Evolutionary conservation across 345 rosid genomes (phyloP), one percentile per base, ranked within the genome.

Genomic region (Odontarrhena argentea): DNA sequence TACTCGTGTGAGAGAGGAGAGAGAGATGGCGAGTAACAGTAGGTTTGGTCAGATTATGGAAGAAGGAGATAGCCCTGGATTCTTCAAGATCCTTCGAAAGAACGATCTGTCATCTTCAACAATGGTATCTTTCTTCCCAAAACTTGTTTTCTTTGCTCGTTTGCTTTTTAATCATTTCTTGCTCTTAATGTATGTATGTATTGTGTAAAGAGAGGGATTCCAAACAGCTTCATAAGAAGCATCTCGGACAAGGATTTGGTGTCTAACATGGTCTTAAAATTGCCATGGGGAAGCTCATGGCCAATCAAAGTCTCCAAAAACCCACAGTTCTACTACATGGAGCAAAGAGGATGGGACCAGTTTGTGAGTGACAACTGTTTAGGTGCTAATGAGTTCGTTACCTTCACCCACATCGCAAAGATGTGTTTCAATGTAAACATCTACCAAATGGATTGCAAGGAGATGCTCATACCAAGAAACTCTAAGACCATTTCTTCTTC

Each of bases 241-340:
- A 55, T 66, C 49, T 18, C 63, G 7, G 36, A 47, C 5, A 38
- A 37, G 12, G 63, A 54, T 1, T 26, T 47, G 0, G 9, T 40
- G 0, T 6, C 7, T 37, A 47, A 54, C 46, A 68, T 74, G 64
- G 54, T 74, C 10, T 61, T 74, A 14, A 40, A 47, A 3, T 1
- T 55, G 35, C 8, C 63, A 55, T 67, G 77, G 69, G 69, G 69
- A 53, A 67, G 62, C 36, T 74, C 69, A 61, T 67, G 77, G 73
- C 0, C 1, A 9, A 48, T 74, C 50, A 46, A 34, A 24, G 37
- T 74, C 38, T 60, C 28, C 11, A 67, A 9, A 7, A 38, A 45
- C 57, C 7, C 7, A 40, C 14, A 5, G 2, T 67, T 45, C 14
- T 60, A 54, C 40, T 74, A 46, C 52, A 74, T 74, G 77, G 68